phyloP scores from a whole-genome alignment of 2,329 filamentous ascomycete species.

The Ophiosphaerella herpotricha region DNA sequence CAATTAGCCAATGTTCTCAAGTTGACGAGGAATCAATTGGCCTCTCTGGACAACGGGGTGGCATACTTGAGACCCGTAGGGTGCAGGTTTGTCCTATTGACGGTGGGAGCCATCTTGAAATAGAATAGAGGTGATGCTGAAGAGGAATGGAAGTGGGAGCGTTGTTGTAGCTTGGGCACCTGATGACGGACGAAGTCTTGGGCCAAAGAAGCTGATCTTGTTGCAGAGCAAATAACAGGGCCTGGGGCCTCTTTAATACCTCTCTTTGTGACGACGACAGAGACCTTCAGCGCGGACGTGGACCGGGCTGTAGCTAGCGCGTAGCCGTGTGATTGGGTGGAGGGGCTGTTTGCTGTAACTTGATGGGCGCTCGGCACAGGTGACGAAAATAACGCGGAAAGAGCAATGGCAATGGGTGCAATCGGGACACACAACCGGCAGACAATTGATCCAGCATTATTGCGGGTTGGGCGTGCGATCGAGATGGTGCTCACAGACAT shows the following conservation, averaged over 20 bases:
- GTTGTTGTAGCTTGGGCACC: constrained; percentile 58
- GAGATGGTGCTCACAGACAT: constrained; percentile 12
- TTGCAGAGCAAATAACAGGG: constrained; percentile 41
- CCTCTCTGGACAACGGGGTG: neutral
- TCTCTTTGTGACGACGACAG: constrained; percentile 38
- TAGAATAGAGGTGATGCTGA: constrained; percentile 51
- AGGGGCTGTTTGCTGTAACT: constrained; percentile 13
- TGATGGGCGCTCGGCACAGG: constrained; percentile 26
- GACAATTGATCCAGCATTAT: constrained; percentile 10
- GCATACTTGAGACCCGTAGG: constrained; percentile 88
- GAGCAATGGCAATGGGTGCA: constrained; percentile 20
- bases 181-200: constrained; percentile 63
- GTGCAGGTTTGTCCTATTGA: constrained; percentile 94
- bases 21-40: neutral
- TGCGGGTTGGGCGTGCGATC: constrained; percentile 4
- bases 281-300: constrained; percentile 26
- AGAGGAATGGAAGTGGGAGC: constrained; percentile 63
- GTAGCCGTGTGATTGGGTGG: constrained; percentile 30
- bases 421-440: constrained; percentile 29
- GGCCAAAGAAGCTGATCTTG: constrained; percentile 54
- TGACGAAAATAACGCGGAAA: constrained; percentile 38
- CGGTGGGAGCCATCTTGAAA: constrained; percentile 53
- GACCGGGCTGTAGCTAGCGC: constrained; percentile 28
- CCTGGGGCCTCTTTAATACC: constrained; percentile 44
- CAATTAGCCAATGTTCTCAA: neutral